phyloP scores from a whole-genome alignment of 495 filamentous ascomycete genomes.

The Aspergillus bertholletiae region DNA sequence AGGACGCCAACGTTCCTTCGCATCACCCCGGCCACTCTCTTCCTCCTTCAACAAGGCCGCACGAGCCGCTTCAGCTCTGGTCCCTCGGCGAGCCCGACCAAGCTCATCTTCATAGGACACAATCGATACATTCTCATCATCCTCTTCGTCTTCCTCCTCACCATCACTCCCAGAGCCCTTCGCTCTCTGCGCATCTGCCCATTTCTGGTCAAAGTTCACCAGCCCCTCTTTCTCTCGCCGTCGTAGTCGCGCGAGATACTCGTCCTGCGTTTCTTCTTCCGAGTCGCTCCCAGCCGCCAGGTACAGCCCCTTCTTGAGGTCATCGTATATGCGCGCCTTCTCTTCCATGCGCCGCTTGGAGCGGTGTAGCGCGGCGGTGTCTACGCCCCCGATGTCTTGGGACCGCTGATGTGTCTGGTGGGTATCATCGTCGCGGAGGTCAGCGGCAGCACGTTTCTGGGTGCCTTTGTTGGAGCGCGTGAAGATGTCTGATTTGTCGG shows the following conservation, averaged over 20 bases:
- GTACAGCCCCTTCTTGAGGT: conserved; percentile 73
- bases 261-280: conserved; percentile 39
- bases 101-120: conserved; percentile 89
- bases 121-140: conserved; percentile 52
- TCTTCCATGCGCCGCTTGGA: conserved; percentile 77
- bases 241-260: conserved; percentile 29
- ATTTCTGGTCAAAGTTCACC: conserved; percentile 94
- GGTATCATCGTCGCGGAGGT: conserved; percentile 36
- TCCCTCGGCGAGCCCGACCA: conserved; percentile 69
- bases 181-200: conserved; percentile 63
- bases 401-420: conserved; percentile 35
- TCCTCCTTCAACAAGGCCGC: conserved; percentile 47
- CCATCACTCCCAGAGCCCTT: conserved; percentile 32
- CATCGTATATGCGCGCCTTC: conserved; percentile 79
- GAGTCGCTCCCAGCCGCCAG: conserved; percentile 30
- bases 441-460: conserved; percentile 56
- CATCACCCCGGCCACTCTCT: conserved; percentile 27
- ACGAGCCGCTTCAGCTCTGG: conserved; percentile 56
- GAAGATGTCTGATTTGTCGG: conserved; percentile 67
- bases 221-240: conserved; percentile 51
- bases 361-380: conserved; percentile 48
- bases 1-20: conserved; percentile 55
- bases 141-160: conserved; percentile 25
- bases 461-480: conserved; percentile 65
- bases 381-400: conserved; percentile 38